Evolutionary conservation across 2,329 filamentous ascomycete genomes (phyloP).

Genomic region (Diaporthe batatas): DNA sequence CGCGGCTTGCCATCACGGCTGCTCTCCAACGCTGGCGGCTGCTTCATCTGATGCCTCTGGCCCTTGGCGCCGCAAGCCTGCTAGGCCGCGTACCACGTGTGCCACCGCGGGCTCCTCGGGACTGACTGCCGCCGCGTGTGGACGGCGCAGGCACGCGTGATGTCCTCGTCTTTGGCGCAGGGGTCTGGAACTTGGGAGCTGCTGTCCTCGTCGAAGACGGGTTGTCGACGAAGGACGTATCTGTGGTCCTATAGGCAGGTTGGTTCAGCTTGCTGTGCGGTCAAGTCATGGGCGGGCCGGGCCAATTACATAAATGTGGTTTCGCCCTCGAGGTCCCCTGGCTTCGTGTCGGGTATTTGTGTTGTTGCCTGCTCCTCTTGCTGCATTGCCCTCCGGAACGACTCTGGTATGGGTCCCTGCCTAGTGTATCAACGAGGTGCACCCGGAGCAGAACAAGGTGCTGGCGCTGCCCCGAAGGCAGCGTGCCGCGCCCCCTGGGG

Average conservation of each 20-base stretch:
- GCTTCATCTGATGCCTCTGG: conserved; percentile 60
- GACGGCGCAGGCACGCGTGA: conserved; percentile 62
- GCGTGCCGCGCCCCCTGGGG: too few species aligned
- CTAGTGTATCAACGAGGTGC: conserved; percentile 11
- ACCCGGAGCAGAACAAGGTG: background rate
- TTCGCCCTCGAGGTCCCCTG: conserved; percentile 68
- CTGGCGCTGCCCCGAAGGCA: background rate
- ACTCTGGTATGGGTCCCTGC: conserved; percentile 85
- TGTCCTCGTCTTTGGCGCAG: conserved; percentile 54
- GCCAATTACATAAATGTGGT: conserved; percentile 83
- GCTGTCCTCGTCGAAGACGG: conserved; percentile 71
- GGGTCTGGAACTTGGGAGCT: conserved; percentile 59
- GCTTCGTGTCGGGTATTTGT: conserved; percentile 48
- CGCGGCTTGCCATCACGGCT: background rate
- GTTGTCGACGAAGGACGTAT: conserved; percentile 91
- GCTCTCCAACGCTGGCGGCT: background rate
- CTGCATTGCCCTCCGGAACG: conserved; percentile 77
- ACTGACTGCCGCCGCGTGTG: conserved; percentile 56
- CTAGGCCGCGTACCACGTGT: conserved; percentile 55
- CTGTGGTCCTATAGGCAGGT: conserved; percentile 76
- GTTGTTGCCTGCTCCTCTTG: conserved; percentile 61
- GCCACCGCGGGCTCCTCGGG: conserved; percentile 54
- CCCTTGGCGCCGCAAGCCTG: conserved; percentile 61
- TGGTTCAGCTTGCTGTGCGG: conserved; percentile 42
- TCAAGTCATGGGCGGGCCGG: background rate